phyloP scores from a whole-genome alignment of 129 eudicot genomes.

The Flaveria robusta region DNA sequence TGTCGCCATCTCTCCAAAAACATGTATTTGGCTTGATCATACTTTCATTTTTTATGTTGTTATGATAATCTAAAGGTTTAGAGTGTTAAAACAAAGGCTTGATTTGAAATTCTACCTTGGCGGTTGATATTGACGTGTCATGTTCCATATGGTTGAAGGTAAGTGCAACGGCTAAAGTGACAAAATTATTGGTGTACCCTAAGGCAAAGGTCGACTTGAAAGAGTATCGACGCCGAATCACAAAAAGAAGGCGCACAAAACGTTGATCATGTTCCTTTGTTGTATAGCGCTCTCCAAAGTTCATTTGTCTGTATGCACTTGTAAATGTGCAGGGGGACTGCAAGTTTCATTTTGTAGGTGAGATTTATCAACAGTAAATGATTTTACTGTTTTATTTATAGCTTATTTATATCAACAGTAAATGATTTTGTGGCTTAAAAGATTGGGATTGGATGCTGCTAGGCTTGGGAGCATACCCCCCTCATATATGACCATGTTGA shows the following conservation, averaged over 20 bases:
- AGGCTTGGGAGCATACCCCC: too few species aligned
- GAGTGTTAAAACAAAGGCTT: not conserved
- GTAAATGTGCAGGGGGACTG: not conserved
- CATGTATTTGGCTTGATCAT: not conserved
- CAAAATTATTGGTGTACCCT: constrained; percentile 34
- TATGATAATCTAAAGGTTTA: constrained; percentile 15
- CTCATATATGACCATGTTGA: too few species aligned
- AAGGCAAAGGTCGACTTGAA: constrained; percentile 34
- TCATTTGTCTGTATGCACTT: constrained; percentile 10
- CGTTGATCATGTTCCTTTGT: not conserved
- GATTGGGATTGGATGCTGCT: too few species aligned
- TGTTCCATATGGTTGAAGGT: constrained; percentile 3
- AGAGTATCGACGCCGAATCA: constrained; percentile 19
- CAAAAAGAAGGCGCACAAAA: constrained; percentile 9
- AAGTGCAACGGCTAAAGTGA: constrained; percentile 28
- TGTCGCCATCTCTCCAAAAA: constrained; percentile 13
- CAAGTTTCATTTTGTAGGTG: too few species aligned
- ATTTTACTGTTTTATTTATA: too few species aligned
- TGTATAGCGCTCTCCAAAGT: constrained; percentile 39
- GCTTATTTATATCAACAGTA: too few species aligned
- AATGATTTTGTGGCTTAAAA: too few species aligned
- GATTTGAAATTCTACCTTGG: not conserved
- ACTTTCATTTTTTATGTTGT: not conserved
- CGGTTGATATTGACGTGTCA: not conserved
- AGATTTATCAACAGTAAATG: too few species aligned